phyloP scores from a whole-genome alignment of 768 basidiomycete species.

The Clitopilus hobsonii region DNA sequence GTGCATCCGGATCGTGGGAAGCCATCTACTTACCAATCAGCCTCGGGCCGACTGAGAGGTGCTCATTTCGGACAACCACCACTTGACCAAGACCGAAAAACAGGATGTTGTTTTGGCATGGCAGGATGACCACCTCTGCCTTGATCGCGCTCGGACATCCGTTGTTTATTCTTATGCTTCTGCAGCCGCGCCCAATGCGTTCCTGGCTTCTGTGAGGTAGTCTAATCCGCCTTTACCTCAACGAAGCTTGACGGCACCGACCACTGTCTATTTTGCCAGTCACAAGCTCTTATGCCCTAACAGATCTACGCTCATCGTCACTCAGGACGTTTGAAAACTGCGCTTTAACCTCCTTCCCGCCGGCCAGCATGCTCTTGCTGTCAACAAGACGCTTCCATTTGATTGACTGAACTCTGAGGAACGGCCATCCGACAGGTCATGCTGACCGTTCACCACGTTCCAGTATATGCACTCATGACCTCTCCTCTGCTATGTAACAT shows the following conservation, averaged over 20 bases:
- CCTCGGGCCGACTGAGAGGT: no score
- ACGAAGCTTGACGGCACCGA: no score
- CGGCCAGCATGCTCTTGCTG: neutral
- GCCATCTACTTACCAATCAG: no score
- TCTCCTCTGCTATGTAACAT: neutral
- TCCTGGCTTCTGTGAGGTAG: neutral
- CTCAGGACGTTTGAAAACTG: neutral
- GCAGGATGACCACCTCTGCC: no score
- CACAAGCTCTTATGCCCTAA: neutral
- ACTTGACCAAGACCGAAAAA: no score
- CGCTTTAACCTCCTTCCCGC: neutral
- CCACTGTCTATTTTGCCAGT: neutral
- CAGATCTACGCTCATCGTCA: neutral
- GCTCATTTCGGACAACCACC: no score
- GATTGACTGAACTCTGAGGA: neutral
- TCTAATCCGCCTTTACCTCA: neutral
- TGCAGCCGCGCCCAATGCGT: neutral
- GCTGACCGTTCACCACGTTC: neutral
- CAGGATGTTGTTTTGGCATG: no score
- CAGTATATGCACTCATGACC: neutral
- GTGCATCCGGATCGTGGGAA: no score
- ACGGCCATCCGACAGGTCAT: neutral
- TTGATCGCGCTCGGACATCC: no score
- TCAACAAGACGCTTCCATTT: neutral
- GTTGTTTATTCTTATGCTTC: neutral